Base-by-base conservation (phyloP, 768 basidiomycete genomes). In the Pisolithus orientalis region DNA sequence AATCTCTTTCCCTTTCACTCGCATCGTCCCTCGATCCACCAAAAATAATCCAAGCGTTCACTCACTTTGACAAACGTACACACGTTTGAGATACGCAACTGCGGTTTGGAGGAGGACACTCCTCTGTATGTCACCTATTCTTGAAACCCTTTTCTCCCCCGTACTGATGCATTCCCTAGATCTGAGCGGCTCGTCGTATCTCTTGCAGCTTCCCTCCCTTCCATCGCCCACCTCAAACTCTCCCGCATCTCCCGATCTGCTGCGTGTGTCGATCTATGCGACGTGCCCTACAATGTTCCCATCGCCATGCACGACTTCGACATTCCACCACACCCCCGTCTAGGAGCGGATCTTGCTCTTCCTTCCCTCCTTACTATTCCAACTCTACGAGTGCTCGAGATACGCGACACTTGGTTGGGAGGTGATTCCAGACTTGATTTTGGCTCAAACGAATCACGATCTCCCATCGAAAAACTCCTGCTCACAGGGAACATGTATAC, bases 321-420 rank as follows among this genome's bases (percentile, higher is more conserved):
- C 59, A 75, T 87, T 62, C 80, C 82, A 31, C 68, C 72, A 50
- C 80, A 82, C 67, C 73, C 77, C 49, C 13, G 72, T 42, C 68
- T 83, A 53, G 83, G 80, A 37, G 66, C 76, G 17, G 76, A 80
- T 39, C 80, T 88, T 47, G 74, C 72, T 17, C 77, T 89, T 2
- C 85, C 86, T 2, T 80, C 78, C 11, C 79, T 89, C 49, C 75
- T 89, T 46, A 76, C 77, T 57, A 74, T 89, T 44, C 76, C 83
- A 6, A 72, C 78, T 43, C 79, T 89, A 38, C 75, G 72, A 28
- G 76, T 75, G 56, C 82, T 89, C 57, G 74, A 75, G 40, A 80
- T 89, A 59, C 77, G 76, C 51, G 85, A 87, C 62, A 86, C 84
- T 0, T 86, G 87, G 67, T 75, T 89, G 51, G 85, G 84, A 14